phyloP scores from a whole-genome alignment of 106 monocot genomes.

The Triglochin maritima region DNA sequence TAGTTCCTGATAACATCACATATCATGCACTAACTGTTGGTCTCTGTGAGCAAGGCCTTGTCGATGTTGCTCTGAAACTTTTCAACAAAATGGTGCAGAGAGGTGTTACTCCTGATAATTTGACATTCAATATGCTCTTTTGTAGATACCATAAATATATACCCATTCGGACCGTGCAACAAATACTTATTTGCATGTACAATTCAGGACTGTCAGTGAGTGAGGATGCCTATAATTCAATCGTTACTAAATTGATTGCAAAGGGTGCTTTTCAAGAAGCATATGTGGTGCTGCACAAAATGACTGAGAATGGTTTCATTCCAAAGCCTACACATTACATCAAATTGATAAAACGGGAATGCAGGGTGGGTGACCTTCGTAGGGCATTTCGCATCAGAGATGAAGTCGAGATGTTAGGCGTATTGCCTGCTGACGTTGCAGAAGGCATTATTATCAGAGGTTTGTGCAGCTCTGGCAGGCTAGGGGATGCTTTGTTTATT shows the following conservation, averaged over 20 bases:
- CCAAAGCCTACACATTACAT: slow-evolving; percentile 71
- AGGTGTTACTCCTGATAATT: slow-evolving; percentile 45
- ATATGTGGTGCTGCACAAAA: slow-evolving; percentile 62
- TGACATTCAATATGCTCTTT: slow-evolving; percentile 64
- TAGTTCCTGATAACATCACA: slow-evolving; percentile 46
- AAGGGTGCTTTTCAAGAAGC: slow-evolving; percentile 43
- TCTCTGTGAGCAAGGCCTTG: slow-evolving; percentile 47
- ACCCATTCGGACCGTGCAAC: slow-evolving; percentile 30
- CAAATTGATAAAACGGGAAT: slow-evolving; percentile 68
- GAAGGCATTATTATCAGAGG: slow-evolving; percentile 67
- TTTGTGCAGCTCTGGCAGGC: slow-evolving; percentile 67
- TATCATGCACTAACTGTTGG: slow-evolving; percentile 60
- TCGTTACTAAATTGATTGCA: slow-evolving; percentile 60
- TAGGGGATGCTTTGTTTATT: slow-evolving; percentile 68
- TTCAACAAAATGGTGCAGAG: slow-evolving; percentile 58
- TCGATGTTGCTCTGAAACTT: slow-evolving; percentile 57
- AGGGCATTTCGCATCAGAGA: slow-evolving; percentile 70
- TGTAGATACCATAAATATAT: slow-evolving; percentile 34
- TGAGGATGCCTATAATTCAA: slow-evolving; percentile 44
- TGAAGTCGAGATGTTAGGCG: slow-evolving; percentile 52
- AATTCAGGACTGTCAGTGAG: slow-evolving; percentile 34
- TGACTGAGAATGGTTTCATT: slow-evolving; percentile 47
- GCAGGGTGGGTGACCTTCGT: slow-evolving; percentile 55
- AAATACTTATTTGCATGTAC: slow-evolving; percentile 54
- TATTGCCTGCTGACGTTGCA: slow-evolving; percentile 57